Evolutionary conservation across 768 basidiomycete genomes (phyloP), one percentile per base, ranked within the genome.

Genomic region (Kwoniella pini): DNA sequence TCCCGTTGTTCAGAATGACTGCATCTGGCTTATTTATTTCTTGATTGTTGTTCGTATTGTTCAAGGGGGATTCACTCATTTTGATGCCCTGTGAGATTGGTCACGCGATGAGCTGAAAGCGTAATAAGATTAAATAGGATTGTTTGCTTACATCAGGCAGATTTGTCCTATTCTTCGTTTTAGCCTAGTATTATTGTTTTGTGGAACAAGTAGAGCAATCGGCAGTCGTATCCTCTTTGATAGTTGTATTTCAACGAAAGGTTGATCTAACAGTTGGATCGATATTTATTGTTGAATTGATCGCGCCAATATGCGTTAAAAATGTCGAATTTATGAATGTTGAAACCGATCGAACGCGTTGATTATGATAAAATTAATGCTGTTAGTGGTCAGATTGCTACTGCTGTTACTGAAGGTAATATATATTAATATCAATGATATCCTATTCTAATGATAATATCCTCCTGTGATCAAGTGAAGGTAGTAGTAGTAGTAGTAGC

Each of bases 21-120:
- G 55, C 43, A n/a, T 57, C 55, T 49, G 55, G 55, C 19, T 45
- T 43, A 4, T 27, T 44, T 27, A 44, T 21, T 22, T 42, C 43
- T 39, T 60, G 51, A 45, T 39, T 38, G 26, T 58, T 49, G 19
- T 19, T 48, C 51, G 45, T 46, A 61, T 61, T 61, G 22, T 53
- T 54, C 40, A 33, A 40, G 19, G 36, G 60, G 55, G 40, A 19
- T 50, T 62, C 53, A 55, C 45, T 62, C 64, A 66, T 66, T 62
- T 66, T 66, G 64, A 57, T 61, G 43, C 44, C 60, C 64, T 66
- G 27, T 24, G 10, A 50, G 11, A 28, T 24, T 50, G 28, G 31
- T 53, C 36, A 42, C 10, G 40, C 11, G 13, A 26, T 22, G 15
- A 36, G 22, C 21, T n/a, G 51, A 46, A 46, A 17, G 1, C n/a